A percentile compares a stretch with the other conserved stretches of the same genome.
Conservation (phyloP, 495 filamentous ascomycete species). For the Xylaria scruposa region DNA sequence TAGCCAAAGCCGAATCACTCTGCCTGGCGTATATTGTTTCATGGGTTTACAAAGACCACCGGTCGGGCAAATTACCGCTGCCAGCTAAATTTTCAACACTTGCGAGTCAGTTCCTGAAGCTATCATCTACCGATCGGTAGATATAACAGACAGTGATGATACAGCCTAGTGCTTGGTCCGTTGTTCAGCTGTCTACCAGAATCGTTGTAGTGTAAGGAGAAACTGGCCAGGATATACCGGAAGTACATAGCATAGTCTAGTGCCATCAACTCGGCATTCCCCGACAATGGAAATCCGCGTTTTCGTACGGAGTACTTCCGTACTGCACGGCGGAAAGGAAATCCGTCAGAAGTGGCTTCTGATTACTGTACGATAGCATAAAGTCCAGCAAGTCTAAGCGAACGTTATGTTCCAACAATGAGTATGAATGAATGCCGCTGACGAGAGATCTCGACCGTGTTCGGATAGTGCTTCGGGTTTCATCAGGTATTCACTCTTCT, state of each 20-base stretch:
- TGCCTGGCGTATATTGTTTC: not conserved
- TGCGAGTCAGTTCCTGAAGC: slow-evolving; percentile 14
- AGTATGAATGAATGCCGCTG: slow-evolving; percentile 7
- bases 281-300: slow-evolving; percentile 1
- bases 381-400: slow-evolving; percentile 1
- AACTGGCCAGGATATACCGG: slow-evolving; percentile 14
- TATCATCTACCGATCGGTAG: not conserved
- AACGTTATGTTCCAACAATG: slow-evolving; percentile 13
- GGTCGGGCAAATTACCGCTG: not conserved
- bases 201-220: slow-evolving; percentile 3
- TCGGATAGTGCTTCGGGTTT: not conserved
- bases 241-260: slow-evolving; percentile 12
- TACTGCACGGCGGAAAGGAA: not conserved
- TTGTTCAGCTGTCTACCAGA: slow-evolving; percentile 17
- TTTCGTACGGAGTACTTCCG: slow-evolving; percentile 21
- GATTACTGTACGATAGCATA: slow-evolving; percentile 22
- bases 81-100: not conserved
- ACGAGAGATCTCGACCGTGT: slow-evolving; percentile 6
- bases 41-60: not conserved
- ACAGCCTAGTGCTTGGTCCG: not conserved
- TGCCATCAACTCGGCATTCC: slow-evolving; percentile 17
- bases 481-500: not conserved
- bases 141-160: not conserved
- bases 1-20: not conserved
- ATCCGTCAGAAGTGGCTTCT: slow-evolving; percentile 16